Evolutionary conservation across 768 basidiomycete genomes (phyloP).

Genomic region (Punctularia strigosozonata): DNA sequence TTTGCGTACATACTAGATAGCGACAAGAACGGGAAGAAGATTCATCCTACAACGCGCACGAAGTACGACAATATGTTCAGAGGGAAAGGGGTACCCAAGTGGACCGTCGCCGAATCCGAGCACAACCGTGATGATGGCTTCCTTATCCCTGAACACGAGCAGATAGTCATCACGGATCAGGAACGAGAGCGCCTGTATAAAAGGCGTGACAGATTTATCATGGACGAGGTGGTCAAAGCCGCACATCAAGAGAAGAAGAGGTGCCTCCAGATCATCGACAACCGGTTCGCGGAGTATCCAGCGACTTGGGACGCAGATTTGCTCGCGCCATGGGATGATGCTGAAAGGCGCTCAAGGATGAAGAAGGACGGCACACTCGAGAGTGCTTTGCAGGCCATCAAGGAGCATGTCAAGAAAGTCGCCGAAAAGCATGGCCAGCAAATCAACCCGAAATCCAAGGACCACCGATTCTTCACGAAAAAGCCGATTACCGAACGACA

Average conservation of each 20-base stretch:
- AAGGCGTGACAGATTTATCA: constrained; percentile 16
- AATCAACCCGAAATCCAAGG: constrained; percentile 5
- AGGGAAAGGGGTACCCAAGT: constrained; percentile 16
- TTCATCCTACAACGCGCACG: constrained; percentile 21
- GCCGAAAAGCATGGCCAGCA: constrained; percentile 12
- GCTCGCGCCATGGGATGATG: constrained; percentile 25
- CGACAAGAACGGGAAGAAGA: constrained; percentile 43
- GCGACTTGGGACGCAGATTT: constrained; percentile 16
- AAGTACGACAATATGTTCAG: constrained; percentile 17
- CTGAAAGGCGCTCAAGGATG: constrained; percentile 11
- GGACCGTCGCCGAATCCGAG: too few relatives aligned
- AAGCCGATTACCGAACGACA: constrained; percentile 33
- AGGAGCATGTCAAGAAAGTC: constrained; percentile 27
- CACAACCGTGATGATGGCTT: too few relatives aligned
- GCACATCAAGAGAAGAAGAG: not conserved
- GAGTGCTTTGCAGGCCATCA: constrained; percentile 25
- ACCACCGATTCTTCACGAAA: constrained; percentile 20
- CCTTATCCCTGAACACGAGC: too few relatives aligned
- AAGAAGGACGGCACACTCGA: constrained; percentile 11
- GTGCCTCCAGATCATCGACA: not conserved
- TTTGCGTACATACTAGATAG: too few relatives aligned
- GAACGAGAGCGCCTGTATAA: too few relatives aligned
- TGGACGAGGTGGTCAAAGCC: constrained; percentile 11
- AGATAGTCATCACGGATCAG: too few relatives aligned
- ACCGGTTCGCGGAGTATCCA: constrained; percentile 19